These are phyloP conservation scores for Setaria viridis DNA, from an alignment of 202 grass and related monocot genomes.

Conservation along the genomic window DNA sequence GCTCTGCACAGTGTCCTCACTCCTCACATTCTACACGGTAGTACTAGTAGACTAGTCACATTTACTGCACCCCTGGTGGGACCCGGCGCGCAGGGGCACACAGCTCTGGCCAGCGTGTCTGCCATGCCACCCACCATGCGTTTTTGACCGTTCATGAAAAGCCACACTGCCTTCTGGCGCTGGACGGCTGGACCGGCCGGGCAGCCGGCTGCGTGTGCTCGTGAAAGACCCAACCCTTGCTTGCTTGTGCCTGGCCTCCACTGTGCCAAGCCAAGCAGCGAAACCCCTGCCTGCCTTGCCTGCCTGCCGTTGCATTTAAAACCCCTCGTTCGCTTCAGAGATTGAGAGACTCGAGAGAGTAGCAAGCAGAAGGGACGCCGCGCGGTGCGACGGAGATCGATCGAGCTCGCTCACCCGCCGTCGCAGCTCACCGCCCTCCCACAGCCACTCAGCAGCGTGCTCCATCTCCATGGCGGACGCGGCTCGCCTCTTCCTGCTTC, in stretches of 20 bases:
- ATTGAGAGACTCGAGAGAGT: neutral
- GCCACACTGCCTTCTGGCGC: constrained; percentile 43
- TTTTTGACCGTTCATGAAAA: constrained; percentile 65
- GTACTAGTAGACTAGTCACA: neutral
- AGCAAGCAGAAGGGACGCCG: neutral
- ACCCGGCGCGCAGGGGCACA: neutral
- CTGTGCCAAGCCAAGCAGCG: neutral
- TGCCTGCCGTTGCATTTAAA: constrained; percentile 28
- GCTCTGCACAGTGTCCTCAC: neutral
- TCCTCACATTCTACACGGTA: too few species aligned
- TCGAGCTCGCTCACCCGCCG: neutral
- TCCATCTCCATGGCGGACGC: constrained; percentile 46
- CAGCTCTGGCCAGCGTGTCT: neutral
- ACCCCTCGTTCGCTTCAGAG: neutral
- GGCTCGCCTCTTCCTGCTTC: constrained; percentile 22
- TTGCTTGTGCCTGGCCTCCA: neutral
- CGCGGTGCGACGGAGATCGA: neutral
- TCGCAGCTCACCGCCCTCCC: neutral
- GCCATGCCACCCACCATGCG: constrained; percentile 21
- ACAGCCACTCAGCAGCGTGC: neutral
- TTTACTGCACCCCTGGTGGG: neutral
- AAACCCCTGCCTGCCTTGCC: neutral
- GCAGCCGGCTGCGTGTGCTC: constrained; percentile 6
- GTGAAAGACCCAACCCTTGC: neutral
- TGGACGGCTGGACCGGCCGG: constrained; percentile 5